Conservation (phyloP, 1,284 basidiomycete species). For the Trametes hirsuta region DNA sequence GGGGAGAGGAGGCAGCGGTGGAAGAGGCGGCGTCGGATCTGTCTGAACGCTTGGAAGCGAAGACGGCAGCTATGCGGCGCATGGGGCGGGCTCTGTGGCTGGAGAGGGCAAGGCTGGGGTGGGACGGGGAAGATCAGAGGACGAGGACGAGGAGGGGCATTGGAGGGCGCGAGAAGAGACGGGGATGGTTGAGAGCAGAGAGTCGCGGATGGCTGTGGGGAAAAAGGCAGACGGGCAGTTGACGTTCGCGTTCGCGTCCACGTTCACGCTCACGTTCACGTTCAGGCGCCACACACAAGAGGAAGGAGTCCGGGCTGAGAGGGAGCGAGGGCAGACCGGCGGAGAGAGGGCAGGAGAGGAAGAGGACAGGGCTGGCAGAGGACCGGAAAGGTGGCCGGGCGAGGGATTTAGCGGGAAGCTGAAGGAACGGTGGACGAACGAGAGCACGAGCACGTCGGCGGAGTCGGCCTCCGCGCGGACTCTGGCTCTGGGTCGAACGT, state of each 20-base stretch:
- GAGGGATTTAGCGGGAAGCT: conserved; percentile 17
- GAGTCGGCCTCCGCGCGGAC: not conserved
- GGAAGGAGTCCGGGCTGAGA: too few relatives aligned
- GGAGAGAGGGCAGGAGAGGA: conserved; percentile 1
- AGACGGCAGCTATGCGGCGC: conserved; percentile 59
- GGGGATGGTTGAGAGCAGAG: not conserved
- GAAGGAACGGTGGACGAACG: conserved; percentile 8
- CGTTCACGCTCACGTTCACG: too few relatives aligned
- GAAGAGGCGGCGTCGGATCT: conserved; percentile 41
- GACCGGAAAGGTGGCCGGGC: conserved; percentile 15
- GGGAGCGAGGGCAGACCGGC: not conserved
- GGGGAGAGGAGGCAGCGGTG: conserved; percentile 21
- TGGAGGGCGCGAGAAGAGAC: conserved; percentile 16
- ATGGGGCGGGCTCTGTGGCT: conserved; percentile 32
- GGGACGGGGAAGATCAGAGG: conserved; percentile 16
- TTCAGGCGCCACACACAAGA: too few relatives aligned
- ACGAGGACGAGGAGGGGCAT: conserved; percentile 15
- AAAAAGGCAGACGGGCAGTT: not conserved
- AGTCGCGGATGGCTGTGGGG: conserved; percentile 1
- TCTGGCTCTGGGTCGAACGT: not conserved
- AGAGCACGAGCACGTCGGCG: conserved; percentile 8
- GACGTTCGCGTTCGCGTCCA: too few relatives aligned
- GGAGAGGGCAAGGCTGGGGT: conserved; percentile 1
- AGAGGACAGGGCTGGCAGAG: not conserved
- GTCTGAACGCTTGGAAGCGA: conserved; percentile 55